Percentiles rank a stretch among this genome's conserved stretches.
Conservation (phyloP, 306 rosid species). For the Cucumis melo region DNA sequence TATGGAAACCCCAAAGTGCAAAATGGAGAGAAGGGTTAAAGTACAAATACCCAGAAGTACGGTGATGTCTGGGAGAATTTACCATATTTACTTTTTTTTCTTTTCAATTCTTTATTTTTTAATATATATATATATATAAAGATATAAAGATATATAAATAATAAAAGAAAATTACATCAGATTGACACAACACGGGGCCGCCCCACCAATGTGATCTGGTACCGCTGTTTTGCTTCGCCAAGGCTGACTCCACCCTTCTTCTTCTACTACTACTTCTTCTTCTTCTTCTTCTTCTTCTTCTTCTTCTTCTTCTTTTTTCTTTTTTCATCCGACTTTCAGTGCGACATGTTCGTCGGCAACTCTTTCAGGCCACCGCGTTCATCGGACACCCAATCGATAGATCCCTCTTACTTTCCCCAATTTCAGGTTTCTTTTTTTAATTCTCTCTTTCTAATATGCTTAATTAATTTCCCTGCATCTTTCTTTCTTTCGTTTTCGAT, state of each 20-base stretch:
- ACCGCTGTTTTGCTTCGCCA: not conserved
- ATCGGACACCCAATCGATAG: not conserved
- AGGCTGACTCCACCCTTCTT: slow-evolving; percentile 2
- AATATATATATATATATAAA: not conserved
- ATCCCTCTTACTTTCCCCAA: slow-evolving; percentile 2
- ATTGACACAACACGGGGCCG: not conserved
- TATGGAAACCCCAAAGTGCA: not conserved
- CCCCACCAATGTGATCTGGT: slow-evolving; percentile 2
- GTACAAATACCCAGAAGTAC: slow-evolving; percentile 10
- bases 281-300: not conserved
- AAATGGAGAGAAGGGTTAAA: not conserved
- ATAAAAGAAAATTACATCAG: not conserved
- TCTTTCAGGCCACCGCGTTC: not conserved
- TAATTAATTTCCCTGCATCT: not conserved
- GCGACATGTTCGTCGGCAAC: not conserved
- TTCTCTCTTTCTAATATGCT: not conserved
- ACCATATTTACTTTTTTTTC: not conserved
- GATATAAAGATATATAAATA: too few species aligned
- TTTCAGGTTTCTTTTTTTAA: not conserved
- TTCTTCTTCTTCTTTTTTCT: not conserved
- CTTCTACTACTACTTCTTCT: not conserved
- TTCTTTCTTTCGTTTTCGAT: not conserved
- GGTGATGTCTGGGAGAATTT: not conserved
- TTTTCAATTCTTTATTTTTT: not conserved
- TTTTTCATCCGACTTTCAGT: not conserved